Percentiles rank a stretch among this genome's conserved stretches.
Evolutionary conservation across 192 early-diverging fungal species (phyloP).

Genomic region (Phlyctochytrium planicorne): DNA sequence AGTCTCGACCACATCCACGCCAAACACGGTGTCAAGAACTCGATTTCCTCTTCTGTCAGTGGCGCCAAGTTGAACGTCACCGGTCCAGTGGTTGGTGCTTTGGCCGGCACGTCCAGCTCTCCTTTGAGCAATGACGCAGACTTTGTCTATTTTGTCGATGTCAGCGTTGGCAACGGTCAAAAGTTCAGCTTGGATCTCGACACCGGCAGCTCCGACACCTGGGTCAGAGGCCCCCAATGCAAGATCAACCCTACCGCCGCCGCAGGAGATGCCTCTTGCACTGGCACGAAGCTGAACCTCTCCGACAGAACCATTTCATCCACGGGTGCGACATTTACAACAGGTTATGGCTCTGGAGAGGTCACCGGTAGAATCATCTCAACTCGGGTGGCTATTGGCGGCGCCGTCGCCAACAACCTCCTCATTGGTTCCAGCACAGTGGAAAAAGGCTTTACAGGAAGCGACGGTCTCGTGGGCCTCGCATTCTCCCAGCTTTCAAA

Average conservation of each 20-base stretch:
- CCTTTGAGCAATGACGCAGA: conserved; percentile 23
- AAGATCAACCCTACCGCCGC: conserved; percentile 13
- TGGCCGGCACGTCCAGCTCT: conserved; percentile 1
- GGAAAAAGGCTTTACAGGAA: conserved; percentile 4
- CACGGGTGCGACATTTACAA: conserved; percentile 14
- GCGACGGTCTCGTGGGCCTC: conserved; percentile 36
- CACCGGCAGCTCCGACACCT: conserved; percentile 34
- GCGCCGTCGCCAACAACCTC: conserved; percentile 14
- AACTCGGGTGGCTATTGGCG: conserved; percentile 27
- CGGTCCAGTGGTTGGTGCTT: too few species aligned
- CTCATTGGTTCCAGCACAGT: conserved; percentile 7
- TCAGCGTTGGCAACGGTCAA: conserved; percentile 18
- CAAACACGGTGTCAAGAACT: too few species aligned
- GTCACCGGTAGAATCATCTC: conserved; percentile 24
- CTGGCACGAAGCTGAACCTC: not conserved
- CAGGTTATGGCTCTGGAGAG: conserved; percentile 30
- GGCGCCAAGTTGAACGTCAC: too few species aligned
- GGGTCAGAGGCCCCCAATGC: conserved; percentile 34
- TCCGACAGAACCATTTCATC: conserved; percentile 7
- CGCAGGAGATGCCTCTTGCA: conserved; percentile 7
- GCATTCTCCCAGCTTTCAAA: conserved; percentile 23
- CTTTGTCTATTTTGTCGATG: conserved; percentile 10
- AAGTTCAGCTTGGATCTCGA: conserved; percentile 28
- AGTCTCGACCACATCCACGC: too few species aligned
- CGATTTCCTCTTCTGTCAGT: too few species aligned